Percentiles rank a stretch among this genome's conserved stretches.
Conservation (phyloP, 2,329 filamentous ascomycete genomes). For the Trichoderma semiorbis region DNA sequence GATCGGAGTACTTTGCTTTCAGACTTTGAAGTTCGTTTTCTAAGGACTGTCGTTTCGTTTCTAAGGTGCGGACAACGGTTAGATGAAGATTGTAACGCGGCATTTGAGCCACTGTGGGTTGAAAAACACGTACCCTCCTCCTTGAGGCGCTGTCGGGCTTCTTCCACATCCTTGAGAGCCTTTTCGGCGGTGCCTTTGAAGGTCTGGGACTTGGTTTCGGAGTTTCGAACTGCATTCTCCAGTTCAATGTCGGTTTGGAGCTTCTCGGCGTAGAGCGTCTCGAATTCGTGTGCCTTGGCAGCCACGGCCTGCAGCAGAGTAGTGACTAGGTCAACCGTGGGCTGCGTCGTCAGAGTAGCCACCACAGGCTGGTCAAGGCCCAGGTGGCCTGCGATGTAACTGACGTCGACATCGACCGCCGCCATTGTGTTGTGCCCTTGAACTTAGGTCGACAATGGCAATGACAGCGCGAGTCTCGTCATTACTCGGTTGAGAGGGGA, state of each 20-base stretch:
- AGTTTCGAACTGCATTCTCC: conserved; percentile 80
- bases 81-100: neutral
- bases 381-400: conserved; percentile 70
- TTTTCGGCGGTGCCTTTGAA: conserved; percentile 81
- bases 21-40: conserved; percentile 68
- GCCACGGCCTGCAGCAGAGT: conserved; percentile 71
- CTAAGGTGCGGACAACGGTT: conserved; percentile 43
- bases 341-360: conserved; percentile 58
- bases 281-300: conserved; percentile 75
- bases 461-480: conserved; percentile 15
- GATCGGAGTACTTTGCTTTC: conserved; percentile 18
- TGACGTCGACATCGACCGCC: conserved; percentile 58
- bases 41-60: conserved; percentile 69
- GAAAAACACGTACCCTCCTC: conserved; percentile 64
- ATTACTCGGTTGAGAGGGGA: conserved; percentile 11
- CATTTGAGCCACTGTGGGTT: neutral
- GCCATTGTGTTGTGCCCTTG: conserved; percentile 35
- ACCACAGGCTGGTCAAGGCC: conserved; percentile 64
- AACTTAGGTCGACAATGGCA: conserved; percentile 16
- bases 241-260: conserved; percentile 87
- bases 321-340: conserved; percentile 75
- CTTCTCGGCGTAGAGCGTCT: conserved; percentile 81
- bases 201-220: conserved; percentile 76
- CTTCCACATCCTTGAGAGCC: conserved; percentile 77
- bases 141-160: conserved; percentile 74